A percentile compares a stretch with the other conserved stretches of the same genome.
phyloP scores from a whole-genome alignment of 257 asterid species.

The Striga asiatica region DNA sequence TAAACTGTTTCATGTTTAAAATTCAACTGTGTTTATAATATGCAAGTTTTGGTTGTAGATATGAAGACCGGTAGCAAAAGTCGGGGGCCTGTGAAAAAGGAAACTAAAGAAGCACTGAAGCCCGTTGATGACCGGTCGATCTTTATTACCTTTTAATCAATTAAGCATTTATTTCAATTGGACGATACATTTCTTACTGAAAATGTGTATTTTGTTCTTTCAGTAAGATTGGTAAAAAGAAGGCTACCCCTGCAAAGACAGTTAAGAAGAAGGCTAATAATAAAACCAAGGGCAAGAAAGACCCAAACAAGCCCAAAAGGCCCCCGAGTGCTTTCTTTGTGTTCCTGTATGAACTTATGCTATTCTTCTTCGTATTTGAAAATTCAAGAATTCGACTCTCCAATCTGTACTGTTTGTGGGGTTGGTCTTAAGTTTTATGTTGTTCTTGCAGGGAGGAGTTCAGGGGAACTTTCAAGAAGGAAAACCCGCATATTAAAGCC shows the following conservation, averaged over 20 bases:
- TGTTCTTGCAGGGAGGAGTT: slow-evolving; percentile 94
- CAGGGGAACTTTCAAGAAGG: slow-evolving; percentile 79
- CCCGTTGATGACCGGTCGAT: slow-evolving; percentile 71
- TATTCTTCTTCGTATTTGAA: slow-evolving; percentile 1
- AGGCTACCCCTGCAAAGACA: slow-evolving; percentile 52
- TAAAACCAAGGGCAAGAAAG: slow-evolving; percentile 72
- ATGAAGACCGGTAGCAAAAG: slow-evolving; percentile 70
- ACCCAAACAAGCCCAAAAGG: slow-evolving; percentile 92
- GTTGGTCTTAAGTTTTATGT: slow-evolving; percentile 8
- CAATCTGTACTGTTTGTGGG: slow-evolving; percentile 1
- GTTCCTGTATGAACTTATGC: slow-evolving; percentile 59
- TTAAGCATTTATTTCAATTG: no score
- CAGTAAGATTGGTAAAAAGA: slow-evolving; percentile 86
- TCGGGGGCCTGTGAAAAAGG: slow-evolving; percentile 48
- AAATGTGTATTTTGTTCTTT: slow-evolving; percentile 24
- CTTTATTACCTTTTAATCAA: not conserved
- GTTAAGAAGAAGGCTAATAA: slow-evolving; percentile 33
- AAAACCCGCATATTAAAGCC: slow-evolving; percentile 77
- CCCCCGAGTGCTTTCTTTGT: slow-evolving; percentile 98
- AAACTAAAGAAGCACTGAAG: slow-evolving; percentile 64
- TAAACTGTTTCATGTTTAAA: no score
- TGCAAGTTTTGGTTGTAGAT: no score
- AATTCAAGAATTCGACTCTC: no score
- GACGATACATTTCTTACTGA: no score
- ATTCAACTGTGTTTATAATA: no score